Base-by-base conservation (phyloP, 2,329 filamentous ascomycete species). In the Cladosporium sp. region DNA sequence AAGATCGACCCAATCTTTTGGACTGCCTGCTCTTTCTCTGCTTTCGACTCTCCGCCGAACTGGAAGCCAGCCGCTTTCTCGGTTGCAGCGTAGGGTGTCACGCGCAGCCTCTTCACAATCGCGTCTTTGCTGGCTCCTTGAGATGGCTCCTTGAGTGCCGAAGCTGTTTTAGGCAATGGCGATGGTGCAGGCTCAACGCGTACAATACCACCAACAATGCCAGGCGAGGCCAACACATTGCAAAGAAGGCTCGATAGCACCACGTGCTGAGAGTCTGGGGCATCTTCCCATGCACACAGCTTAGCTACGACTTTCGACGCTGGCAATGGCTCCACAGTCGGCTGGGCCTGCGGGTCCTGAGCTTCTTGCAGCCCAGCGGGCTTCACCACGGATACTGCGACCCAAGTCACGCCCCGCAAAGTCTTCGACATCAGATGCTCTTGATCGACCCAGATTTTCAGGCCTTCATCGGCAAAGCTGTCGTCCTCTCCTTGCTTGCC, bases 21-120 rank as follows among this genome's bases (percentile, higher is more conserved):
- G 11, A 81, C 75, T 3, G 84, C 83, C 59, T 90, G 89, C 64
- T 95, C 89, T 49, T 85, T 84, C 60, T 93, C 88, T 5, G 86
- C 81, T 61, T 89, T 88, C 0, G 89, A 87, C 61, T 95, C 89
- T 11, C 90, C 89, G 4, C 92, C 92, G 65, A 97, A 95, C 61
- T 84, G 89, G 18, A 96, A 76, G 0, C 85, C 86, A 43, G 85
- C 78, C 34, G 58, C 45, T 40, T 77, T 79, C 37, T 77, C 70
- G 44, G 74, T 69, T 1, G 77, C 73, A 3, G 82, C 77, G 63
- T 96, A 97, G 0, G 93, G 93, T 52, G 86, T 87, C 2, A 98
- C 75, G 61, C 87, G 91, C 54, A 97, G 72, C 4, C 81, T 74
- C 69, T 82, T 81, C 4, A 89, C 74, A n/a, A 72, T 68, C 4